These are phyloP conservation scores for Naganishia vaughanmartiniae DNA, from an alignment of 768 basidiomycete genomes.

Conservation along the genomic window DNA sequence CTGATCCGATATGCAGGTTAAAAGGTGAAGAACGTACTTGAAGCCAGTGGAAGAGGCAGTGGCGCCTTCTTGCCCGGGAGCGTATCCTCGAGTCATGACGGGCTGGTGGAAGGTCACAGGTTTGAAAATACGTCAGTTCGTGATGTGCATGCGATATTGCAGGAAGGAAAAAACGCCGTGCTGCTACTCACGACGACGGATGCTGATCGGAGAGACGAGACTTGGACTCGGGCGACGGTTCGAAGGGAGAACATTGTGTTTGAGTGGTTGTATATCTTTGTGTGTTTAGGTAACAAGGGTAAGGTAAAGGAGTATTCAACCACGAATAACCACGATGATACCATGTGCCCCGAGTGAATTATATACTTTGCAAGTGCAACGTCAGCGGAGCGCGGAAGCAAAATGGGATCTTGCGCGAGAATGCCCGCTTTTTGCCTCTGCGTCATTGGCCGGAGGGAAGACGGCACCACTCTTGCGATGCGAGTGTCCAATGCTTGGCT, in stretches of 20 bases:
- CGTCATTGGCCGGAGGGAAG: not conserved
- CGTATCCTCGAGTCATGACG: conserved; percentile 32
- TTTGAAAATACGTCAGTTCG: not conserved
- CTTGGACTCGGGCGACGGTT: conserved; percentile 13
- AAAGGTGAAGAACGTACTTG: conserved; percentile 24
- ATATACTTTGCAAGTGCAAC: not conserved
- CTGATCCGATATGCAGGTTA: not conserved
- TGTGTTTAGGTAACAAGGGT: not conserved
- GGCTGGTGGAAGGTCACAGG: not conserved
- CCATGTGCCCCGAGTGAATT: not conserved
- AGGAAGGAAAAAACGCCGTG: not conserved
- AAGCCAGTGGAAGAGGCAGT: conserved; percentile 23
- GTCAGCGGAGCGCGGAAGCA: not conserved
- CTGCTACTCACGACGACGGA: conserved; percentile 11
- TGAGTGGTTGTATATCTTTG: no score
- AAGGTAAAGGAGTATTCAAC: not conserved
- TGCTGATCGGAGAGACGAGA: conserved; percentile 19
- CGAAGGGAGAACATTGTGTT: conserved; percentile 26
- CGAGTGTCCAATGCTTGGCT: no score
- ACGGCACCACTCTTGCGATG: no score
- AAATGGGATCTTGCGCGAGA: not conserved
- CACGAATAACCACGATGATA: not conserved
- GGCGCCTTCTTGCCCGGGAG: conserved; percentile 21
- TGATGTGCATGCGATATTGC: not conserved
- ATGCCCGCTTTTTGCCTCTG: not conserved